A percentile compares a stretch with the other conserved stretches of the same genome.
phyloP scores from a whole-genome alignment of 2,329 filamentous ascomycete species.

The Fusarium drepaniforme region DNA sequence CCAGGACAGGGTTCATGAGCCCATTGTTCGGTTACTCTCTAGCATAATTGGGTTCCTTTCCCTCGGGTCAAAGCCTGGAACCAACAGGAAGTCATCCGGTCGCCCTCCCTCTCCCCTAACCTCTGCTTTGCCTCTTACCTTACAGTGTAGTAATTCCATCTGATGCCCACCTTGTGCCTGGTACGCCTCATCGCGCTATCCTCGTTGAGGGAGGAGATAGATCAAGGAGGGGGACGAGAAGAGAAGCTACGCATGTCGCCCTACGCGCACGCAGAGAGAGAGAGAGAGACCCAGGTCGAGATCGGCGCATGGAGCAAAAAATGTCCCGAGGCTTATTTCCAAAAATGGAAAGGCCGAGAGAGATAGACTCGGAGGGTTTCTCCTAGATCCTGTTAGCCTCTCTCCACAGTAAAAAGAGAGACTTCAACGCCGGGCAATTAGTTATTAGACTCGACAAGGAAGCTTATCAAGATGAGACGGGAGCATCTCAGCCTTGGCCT shows the following conservation, averaged over 20 bases:
- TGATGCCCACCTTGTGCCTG: neutral
- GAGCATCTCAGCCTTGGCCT: slow-evolving; percentile 6
- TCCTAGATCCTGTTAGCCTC: neutral
- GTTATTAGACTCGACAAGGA: neutral
- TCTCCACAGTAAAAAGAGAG: neutral
- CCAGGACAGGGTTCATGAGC: slow-evolving; percentile 18
- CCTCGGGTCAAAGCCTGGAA: slow-evolving; percentile 28
- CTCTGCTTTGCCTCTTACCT: slow-evolving; percentile 1
- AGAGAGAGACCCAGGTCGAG: neutral
- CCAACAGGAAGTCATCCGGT: slow-evolving; percentile 36
- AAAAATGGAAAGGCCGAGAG: neutral
- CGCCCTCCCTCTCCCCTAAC: neutral
- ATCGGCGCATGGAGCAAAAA: neutral
- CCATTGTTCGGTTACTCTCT: slow-evolving; percentile 11
- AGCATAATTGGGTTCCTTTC: slow-evolving; percentile 29
- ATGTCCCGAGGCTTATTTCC: neutral
- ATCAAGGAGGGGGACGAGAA: neutral
- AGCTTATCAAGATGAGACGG: slow-evolving; percentile 2
- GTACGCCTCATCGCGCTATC: slow-evolving; percentile 9
- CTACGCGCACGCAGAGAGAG: slow-evolving; percentile 6
- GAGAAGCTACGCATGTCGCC: neutral
- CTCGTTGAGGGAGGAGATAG: slow-evolving; percentile 10
- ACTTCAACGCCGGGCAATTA: neutral
- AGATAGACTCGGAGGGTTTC: neutral
- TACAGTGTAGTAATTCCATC: neutral